A percentile compares a stretch with the other conserved stretches of the same genome.
Evolutionary conservation across 495 filamentous ascomycete genomes (phyloP).

Genomic region (Penicillium atrosanguineum): DNA sequence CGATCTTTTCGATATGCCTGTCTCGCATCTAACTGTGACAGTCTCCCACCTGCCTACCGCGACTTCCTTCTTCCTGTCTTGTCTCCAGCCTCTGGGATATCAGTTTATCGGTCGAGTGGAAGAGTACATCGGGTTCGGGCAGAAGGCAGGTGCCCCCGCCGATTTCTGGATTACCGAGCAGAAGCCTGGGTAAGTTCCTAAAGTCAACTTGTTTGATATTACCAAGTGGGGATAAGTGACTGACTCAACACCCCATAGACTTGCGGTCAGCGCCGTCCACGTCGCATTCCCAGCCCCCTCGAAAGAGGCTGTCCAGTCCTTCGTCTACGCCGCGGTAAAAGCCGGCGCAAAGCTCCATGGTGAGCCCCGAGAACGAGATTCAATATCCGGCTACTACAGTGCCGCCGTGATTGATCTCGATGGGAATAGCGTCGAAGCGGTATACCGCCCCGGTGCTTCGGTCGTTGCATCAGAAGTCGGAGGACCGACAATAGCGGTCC

Average conservation of each 20-base stretch:
- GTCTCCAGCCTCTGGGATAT: conserved; percentile 72
- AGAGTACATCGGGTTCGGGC: conserved; percentile 56
- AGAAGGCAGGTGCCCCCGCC: conserved; percentile 47
- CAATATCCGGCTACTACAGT: conserved; percentile 54
- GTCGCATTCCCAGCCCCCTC: conserved; percentile 57
- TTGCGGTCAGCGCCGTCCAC: conserved; percentile 51
- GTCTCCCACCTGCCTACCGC: conserved; percentile 76
- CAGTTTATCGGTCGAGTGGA: conserved; percentile 59
- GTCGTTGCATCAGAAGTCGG: conserved; percentile 27
- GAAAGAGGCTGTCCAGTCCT: conserved; percentile 51
- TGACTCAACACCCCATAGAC: conserved; percentile 30
- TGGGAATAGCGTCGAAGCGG: conserved; percentile 60
- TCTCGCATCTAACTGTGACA: conserved; percentile 58
- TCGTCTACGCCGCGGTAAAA: conserved; percentile 59
- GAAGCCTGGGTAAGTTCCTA: conserved; percentile 46
- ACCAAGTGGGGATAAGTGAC: background rate
- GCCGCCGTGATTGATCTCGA: conserved; percentile 61
- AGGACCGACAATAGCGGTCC: conserved; percentile 30
- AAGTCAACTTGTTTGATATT: background rate
- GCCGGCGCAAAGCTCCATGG: conserved; percentile 57
- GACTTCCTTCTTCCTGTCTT: conserved; percentile 75
- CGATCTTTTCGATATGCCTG: conserved; percentile 44
- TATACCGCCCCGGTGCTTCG: conserved; percentile 41
- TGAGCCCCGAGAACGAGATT: conserved; percentile 52
- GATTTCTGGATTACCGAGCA: conserved; percentile 60